Base-by-base conservation (phyloP, 1,284 basidiomycete species). In the Schizophyllum commune region DNA sequence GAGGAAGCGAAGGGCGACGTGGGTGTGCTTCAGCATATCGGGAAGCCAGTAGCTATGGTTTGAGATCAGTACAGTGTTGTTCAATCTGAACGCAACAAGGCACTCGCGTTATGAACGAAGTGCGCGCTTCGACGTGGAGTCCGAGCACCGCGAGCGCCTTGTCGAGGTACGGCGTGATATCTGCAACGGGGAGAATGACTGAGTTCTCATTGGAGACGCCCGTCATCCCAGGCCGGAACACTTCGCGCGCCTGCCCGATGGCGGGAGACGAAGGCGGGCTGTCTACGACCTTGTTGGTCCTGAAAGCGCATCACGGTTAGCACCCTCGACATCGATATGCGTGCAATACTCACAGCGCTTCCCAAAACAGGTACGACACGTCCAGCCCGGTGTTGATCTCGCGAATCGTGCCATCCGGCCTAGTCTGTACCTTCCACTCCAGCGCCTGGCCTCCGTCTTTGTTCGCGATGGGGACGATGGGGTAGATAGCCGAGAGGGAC, bases 1-100 rank as follows among this genome's bases (percentile, higher is more conserved):
- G 4, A 81, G 57, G 68, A 82, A 82, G 5, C 78, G 74, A 7
- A 83, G 68, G 0, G 77, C 77, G 59, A 81, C 65, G 58, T 75
- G 66, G 17, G 69, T 66, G 67, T 80, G 74, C 60, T 73, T 75
- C 47, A 73, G 61, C 22, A 80, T 64, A 4, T 68, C 68, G 0
- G 78, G 77, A 5, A 80, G 73, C 79, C 79, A 81, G 64, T 77
- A 80, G 9, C 39, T 47, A 17, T 47, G 39, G 9, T 4, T 2
- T 3, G 39, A 11, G 4, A 8, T 47, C 13, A 47, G 39, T 9
- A 8, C 9, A 4, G 39, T 8, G 17, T 9, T 47, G 39, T 2
- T 2, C 8, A 3, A 9, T 4, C 39, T 3, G 17, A 47, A 8
- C 3, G 39, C 13, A 47, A 47, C 76, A 62, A 47, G 13, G 9